Percentiles rank a stretch among this genome's conserved stretches.
phyloP scores from a whole-genome alignment of 345 rosid species.

The Ceriops tagal region DNA sequence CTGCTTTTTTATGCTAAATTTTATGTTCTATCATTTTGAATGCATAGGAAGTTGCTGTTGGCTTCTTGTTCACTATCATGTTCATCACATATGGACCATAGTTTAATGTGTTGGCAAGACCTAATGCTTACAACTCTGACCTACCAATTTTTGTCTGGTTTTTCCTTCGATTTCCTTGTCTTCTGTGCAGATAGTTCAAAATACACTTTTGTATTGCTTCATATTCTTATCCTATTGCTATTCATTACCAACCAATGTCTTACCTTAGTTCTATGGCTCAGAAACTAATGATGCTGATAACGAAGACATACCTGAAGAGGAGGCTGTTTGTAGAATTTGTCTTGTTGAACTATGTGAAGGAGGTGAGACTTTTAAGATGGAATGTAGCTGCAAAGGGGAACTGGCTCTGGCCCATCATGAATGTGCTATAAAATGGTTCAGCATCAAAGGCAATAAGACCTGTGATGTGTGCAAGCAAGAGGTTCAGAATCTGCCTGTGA shows the following conservation, averaged over 20 bases:
- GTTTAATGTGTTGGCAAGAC: background rate
- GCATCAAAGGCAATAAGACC: conserved; percentile 84
- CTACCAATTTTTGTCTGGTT: background rate
- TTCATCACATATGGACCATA: background rate
- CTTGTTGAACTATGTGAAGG: conserved; percentile 85
- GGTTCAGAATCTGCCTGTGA: conserved; percentile 81
- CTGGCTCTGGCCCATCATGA: conserved; percentile 92
- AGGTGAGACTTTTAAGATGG: conserved; percentile 95
- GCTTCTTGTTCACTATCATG: background rate
- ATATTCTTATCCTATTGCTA: conserved; percentile 1
- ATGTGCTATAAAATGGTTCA: conserved; percentile 94
- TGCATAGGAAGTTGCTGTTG: background rate
- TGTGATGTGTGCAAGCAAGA: conserved; percentile 93
- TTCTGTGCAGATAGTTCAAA: background rate
- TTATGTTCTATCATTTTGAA: background rate
- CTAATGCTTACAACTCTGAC: too few species aligned
- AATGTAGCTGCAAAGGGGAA: conserved; percentile 98
- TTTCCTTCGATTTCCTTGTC: background rate
- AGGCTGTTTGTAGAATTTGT: conserved; percentile 95
- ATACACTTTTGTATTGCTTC: background rate
- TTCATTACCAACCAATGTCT: conserved; percentile 10
- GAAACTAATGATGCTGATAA: conserved; percentile 59
- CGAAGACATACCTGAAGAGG: conserved; percentile 90
- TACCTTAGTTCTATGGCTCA: conserved; percentile 26
- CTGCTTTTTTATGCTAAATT: background rate